Conservation (phyloP, 352 stramenopile genomes). For the Globisporangium polare region DNA sequence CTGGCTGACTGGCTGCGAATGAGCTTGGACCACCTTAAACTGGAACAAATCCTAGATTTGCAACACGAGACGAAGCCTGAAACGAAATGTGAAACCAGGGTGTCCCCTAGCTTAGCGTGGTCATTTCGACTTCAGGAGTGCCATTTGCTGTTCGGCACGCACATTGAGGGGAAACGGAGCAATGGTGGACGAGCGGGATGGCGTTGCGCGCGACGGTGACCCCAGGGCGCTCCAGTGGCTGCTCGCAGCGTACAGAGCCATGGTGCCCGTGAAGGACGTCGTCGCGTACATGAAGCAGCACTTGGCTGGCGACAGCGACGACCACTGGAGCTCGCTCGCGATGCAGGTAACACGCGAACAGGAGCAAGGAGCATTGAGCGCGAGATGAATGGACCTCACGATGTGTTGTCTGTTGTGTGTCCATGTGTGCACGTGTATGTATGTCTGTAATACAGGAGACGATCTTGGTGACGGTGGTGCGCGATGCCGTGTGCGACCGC, state of each 20-base stretch:
- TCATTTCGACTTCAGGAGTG: too few relatives aligned
- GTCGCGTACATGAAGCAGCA: constrained; percentile 32
- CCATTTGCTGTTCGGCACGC: neutral
- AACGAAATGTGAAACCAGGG: neutral
- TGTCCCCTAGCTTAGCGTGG: neutral
- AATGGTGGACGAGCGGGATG: constrained; percentile 2
- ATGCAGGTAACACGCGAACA: constrained; percentile 39
- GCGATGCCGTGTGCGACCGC: constrained; percentile 51
- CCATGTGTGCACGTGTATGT: neutral
- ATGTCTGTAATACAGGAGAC: constrained; percentile 28
- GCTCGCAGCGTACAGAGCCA: constrained; percentile 60
- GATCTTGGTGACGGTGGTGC: constrained; percentile 47
- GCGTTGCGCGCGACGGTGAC: neutral
- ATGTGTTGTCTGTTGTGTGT: neutral
- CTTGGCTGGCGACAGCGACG: constrained; percentile 13
- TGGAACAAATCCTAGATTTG: neutral
- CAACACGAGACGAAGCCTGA: neutral
- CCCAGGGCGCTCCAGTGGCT: constrained; percentile 26
- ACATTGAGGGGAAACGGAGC: neutral
- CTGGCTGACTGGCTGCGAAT: neutral
- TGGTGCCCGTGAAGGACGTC: constrained; percentile 47
- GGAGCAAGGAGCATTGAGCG: neutral
- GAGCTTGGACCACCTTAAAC: constrained; percentile 3
- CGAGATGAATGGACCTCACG: neutral
- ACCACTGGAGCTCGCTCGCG: constrained; percentile 43